A percentile compares a stretch with the other conserved stretches of the same genome.
Evolutionary conservation across 2,329 filamentous ascomycete genomes (phyloP).

Genomic region (Sarocladium strictum): DNA sequence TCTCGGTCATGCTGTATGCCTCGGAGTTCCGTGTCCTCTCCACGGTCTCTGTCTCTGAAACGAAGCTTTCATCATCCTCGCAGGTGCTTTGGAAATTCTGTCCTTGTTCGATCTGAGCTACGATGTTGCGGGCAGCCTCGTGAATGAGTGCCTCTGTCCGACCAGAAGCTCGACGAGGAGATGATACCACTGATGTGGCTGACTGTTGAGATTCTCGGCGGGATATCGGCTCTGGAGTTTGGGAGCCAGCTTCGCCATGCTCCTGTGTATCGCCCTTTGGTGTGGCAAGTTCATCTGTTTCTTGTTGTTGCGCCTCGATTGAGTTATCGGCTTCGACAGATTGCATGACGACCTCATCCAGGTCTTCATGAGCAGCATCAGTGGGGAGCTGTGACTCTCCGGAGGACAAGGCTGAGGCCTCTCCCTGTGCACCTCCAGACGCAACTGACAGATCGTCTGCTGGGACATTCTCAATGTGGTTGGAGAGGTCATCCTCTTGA

Average conservation of each 20-base stretch:
- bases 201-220: constrained; percentile 18
- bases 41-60: constrained; percentile 11
- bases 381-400: too few species aligned
- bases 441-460: background rate
- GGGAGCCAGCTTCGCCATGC: background rate
- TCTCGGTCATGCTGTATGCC: constrained; percentile 1
- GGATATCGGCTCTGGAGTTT: constrained; percentile 8
- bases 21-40: background rate
- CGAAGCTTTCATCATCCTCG: constrained; percentile 17
- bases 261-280: background rate
- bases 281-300: background rate
- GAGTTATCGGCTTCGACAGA: background rate
- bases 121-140: constrained; percentile 44
- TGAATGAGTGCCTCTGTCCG: constrained; percentile 48
- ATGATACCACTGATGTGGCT: constrained; percentile 14
- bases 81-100: background rate
- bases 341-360: background rate
- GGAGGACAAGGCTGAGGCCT: too few species aligned
- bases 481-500: constrained; percentile 3
- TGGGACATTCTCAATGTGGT: background rate
- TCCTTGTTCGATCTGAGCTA: constrained; percentile 37
- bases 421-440: background rate
- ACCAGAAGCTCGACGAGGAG: constrained; percentile 32
- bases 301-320: background rate
- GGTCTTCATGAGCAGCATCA: background rate